Conservation (phyloP, 208 protist genomes). For the Acanthamoeba divionensis region DNA sequence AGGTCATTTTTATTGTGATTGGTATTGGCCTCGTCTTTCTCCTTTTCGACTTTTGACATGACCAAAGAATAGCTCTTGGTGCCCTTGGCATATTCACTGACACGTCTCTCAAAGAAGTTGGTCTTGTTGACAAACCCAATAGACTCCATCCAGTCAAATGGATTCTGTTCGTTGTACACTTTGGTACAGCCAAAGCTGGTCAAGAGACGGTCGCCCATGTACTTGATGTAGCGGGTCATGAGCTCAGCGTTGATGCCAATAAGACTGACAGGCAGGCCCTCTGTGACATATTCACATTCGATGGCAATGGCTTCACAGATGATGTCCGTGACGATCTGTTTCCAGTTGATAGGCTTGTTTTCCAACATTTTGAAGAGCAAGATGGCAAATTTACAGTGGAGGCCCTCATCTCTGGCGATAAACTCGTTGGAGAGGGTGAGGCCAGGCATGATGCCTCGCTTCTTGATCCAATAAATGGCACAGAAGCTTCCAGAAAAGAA, state of each 20-base stretch:
- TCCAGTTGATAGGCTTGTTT: conserved; percentile 83
- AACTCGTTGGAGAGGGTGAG: conserved; percentile 98
- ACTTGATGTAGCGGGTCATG: conserved; percentile 99
- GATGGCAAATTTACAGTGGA: conserved; percentile 98
- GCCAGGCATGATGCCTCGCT: conserved; percentile 97
- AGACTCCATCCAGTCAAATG: conserved; percentile 99
- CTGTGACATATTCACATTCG: conserved; percentile 96
- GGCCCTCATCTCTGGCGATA: conserved; percentile 97
- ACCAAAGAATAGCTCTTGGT: no score
- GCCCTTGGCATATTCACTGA: conserved; percentile 98
- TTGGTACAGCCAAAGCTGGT: conserved; percentile 92
- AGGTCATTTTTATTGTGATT: no score
- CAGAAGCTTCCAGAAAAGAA: conserved; percentile 99
- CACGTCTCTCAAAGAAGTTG: conserved; percentile 99
- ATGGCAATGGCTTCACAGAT: conserved; percentile 93
- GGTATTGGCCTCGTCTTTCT: no score
- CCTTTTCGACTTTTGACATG: no score
- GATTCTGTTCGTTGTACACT: conserved; percentile 95
- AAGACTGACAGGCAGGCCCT: conserved; percentile 95
- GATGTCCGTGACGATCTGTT: conserved; percentile 84
- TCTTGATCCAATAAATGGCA: conserved; percentile 99
- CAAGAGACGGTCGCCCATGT: conserved; percentile 97
- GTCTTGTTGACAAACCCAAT: conserved; percentile 98
- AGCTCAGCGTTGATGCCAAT: conserved; percentile 98
- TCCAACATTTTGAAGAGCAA: conserved; percentile 92